phyloP scores from a whole-genome alignment of 495 filamentous ascomycete genomes.

The Corynascus novoguineensis region DNA sequence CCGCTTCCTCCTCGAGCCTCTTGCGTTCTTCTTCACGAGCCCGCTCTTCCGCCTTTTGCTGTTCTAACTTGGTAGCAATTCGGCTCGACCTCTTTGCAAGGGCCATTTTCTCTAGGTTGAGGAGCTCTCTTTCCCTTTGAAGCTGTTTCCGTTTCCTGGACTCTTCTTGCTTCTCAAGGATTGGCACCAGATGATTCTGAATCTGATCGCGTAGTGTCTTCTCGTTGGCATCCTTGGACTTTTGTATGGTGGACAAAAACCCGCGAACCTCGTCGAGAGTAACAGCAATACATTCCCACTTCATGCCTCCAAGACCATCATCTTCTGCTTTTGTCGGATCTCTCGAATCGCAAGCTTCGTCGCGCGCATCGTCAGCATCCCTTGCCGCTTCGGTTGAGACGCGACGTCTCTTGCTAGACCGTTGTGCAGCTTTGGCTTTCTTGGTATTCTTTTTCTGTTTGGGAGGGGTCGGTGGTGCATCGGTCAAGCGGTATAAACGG shows the following conservation, averaged over 20 bases:
- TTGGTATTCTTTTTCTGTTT: constrained; percentile 75
- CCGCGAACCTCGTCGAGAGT: constrained; percentile 67
- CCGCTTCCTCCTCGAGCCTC: constrained; percentile 56
- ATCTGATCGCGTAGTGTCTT: constrained; percentile 65
- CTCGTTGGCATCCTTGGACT: constrained; percentile 75
- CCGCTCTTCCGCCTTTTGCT: constrained; percentile 67
- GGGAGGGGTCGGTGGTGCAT: constrained; percentile 51
- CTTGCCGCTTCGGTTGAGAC: constrained; percentile 50
- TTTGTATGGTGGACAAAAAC: constrained; percentile 65
- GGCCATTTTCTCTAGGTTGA: constrained; percentile 77
- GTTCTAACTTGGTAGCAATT: constrained; percentile 73
- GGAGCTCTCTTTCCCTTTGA: constrained; percentile 71
- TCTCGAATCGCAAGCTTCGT: constrained; percentile 33
- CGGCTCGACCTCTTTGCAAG: constrained; percentile 89
- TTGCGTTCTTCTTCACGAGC: constrained; percentile 66
- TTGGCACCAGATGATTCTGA: constrained; percentile 68
- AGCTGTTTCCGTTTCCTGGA: constrained; percentile 61
- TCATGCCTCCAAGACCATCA: constrained; percentile 62
- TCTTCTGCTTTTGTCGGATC: constrained; percentile 45
- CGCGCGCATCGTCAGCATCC: constrained; percentile 50
- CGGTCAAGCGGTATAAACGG: constrained; percentile 78
- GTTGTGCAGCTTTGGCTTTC: constrained; percentile 59
- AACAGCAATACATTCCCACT: constrained; percentile 88
- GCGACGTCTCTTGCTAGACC: constrained; percentile 70
- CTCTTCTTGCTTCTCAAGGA: constrained; percentile 78